A percentile compares a stretch with the other conserved stretches of the same genome.
Conservation (phyloP, 1,284 basidiomycete genomes). For the Naganishia liquefaciens region DNA sequence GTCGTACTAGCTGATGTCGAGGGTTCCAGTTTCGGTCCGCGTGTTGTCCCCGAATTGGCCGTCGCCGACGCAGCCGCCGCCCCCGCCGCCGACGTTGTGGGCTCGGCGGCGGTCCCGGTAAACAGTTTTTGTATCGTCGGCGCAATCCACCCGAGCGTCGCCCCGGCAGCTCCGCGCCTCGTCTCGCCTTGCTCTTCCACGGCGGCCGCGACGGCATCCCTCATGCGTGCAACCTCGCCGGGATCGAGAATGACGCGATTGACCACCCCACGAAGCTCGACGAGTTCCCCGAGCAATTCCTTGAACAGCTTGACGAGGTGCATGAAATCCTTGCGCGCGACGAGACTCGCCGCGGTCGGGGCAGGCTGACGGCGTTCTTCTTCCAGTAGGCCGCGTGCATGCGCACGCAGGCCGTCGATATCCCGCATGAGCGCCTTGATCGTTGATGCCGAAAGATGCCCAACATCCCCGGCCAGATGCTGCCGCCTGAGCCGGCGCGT, state of each 20-base stretch:
- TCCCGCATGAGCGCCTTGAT: slow-evolving; percentile 76
- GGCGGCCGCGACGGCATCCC: slow-evolving; percentile 65
- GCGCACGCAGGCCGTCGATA: slow-evolving; percentile 66
- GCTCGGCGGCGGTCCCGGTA: slow-evolving; percentile 35
- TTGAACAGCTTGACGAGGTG: slow-evolving; percentile 79
- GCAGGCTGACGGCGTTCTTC: slow-evolving; percentile 51
- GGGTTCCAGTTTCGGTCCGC: slow-evolving; percentile 68
- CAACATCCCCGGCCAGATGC: slow-evolving; percentile 79
- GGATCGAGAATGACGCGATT: slow-evolving; percentile 93
- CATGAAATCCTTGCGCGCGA: slow-evolving; percentile 80
- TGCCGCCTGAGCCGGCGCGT: slow-evolving; percentile 89
- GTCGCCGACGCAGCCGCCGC: slow-evolving; percentile 37
- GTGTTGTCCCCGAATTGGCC: slow-evolving; percentile 40
- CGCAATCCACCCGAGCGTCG: slow-evolving; percentile 69
- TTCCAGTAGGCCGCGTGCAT: slow-evolving; percentile 66
- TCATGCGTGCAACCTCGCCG: slow-evolving; percentile 59
- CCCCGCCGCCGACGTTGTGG: slow-evolving; percentile 26
- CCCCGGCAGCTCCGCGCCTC: slow-evolving; percentile 39
- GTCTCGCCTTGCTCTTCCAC: slow-evolving; percentile 46
- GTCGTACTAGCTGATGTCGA: slow-evolving; percentile 80
- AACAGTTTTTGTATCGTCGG: slow-evolving; percentile 54
- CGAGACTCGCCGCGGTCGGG: slow-evolving; percentile 57
- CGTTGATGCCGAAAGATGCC: slow-evolving; percentile 81
- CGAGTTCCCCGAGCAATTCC: slow-evolving; percentile 81
- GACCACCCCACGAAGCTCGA: slow-evolving; percentile 74